Evolutionary conservation across 192 early-diverging fungal genomes (phyloP).

Genomic region (Coemansia sp.): DNA sequence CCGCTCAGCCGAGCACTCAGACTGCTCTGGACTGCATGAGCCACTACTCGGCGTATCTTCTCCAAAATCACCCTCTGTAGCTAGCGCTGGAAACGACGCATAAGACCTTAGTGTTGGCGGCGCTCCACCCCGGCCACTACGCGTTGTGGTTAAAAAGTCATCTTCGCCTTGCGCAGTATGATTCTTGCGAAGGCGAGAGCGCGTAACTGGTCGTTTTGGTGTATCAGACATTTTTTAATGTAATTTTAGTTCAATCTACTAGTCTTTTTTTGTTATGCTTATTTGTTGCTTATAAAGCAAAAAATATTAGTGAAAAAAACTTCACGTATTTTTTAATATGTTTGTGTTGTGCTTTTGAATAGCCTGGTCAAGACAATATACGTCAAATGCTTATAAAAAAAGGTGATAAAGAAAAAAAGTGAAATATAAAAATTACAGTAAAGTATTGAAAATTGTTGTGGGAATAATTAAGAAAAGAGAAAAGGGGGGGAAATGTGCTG

Average conservation of each 20-base stretch:
- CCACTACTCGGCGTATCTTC: background rate
- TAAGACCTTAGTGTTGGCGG: slow-evolving; percentile 25
- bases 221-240: slow-evolving; percentile 22
- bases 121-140: background rate
- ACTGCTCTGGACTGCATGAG: background rate
- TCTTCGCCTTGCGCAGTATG: slow-evolving; percentile 8
- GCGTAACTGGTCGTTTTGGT: slow-evolving; percentile 29
- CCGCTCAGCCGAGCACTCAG: background rate
- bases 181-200: slow-evolving; percentile 18
- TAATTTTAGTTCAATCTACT: background rate
- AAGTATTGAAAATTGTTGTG: slow-evolving; percentile 12
- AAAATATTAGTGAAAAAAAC: background rate
- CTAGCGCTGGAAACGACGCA: slow-evolving; percentile 40
- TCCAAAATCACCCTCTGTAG: background rate
- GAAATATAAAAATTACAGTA: slow-evolving; percentile 11
- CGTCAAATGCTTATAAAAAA: background rate
- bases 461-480: slow-evolving; percentile 8
- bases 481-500: slow-evolving; percentile 1
- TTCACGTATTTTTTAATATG: background rate
- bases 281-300: background rate
- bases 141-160: slow-evolving; percentile 1
- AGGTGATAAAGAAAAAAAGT: background rate
- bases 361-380: background rate
- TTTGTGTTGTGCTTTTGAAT: background rate
- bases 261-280: background rate